These are phyloP conservation scores for Apiospora phragmitis DNA, from an alignment of 2,329 filamentous ascomycete species.

Conservation along the genomic window DNA sequence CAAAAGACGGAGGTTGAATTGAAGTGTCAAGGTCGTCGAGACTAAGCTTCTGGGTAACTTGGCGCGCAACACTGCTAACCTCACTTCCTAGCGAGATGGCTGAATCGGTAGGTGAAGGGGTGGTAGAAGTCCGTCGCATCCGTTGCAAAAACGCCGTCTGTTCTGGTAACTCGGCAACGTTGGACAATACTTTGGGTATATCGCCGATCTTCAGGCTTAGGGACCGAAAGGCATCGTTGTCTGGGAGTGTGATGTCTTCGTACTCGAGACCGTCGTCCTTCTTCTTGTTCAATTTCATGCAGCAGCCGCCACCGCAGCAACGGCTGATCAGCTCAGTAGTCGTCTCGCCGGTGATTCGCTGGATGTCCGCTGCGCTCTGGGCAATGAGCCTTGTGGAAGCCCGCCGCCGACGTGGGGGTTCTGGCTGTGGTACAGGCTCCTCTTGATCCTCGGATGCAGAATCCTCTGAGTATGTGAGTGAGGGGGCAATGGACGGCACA, in stretches of 20 bases:
- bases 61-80: slow-evolving; percentile 30
- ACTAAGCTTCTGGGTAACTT: slow-evolving; percentile 28
- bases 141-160: slow-evolving; percentile 72
- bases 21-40: slow-evolving; percentile 54
- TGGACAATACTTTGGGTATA: slow-evolving; percentile 73
- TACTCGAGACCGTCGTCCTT: slow-evolving; percentile 49
- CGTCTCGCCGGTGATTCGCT: slow-evolving; percentile 64
- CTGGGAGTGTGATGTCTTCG: slow-evolving; percentile 60
- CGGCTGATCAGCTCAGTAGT: slow-evolving; percentile 61
- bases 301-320: slow-evolving; percentile 67
- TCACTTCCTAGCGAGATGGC: slow-evolving; percentile 45
- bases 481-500: slow-evolving; percentile 56
- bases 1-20: slow-evolving; percentile 80
- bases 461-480: slow-evolving; percentile 63
- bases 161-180: slow-evolving; percentile 70
- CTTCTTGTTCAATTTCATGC: slow-evolving; percentile 47
- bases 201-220: slow-evolving; percentile 75
- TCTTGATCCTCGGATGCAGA: slow-evolving; percentile 53
- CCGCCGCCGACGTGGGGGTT: slow-evolving; percentile 54
- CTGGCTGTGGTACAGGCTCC: slow-evolving; percentile 47
- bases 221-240: slow-evolving; percentile 82
- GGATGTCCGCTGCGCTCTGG: slow-evolving; percentile 62
- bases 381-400: slow-evolving; percentile 70
- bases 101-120: slow-evolving; percentile 50
- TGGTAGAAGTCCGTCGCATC: slow-evolving; percentile 40